A percentile compares a stretch with the other conserved stretches of the same genome.
phyloP scores from a whole-genome alignment of 2,329 filamentous ascomycete species.

The Phialophora verrucosa region DNA sequence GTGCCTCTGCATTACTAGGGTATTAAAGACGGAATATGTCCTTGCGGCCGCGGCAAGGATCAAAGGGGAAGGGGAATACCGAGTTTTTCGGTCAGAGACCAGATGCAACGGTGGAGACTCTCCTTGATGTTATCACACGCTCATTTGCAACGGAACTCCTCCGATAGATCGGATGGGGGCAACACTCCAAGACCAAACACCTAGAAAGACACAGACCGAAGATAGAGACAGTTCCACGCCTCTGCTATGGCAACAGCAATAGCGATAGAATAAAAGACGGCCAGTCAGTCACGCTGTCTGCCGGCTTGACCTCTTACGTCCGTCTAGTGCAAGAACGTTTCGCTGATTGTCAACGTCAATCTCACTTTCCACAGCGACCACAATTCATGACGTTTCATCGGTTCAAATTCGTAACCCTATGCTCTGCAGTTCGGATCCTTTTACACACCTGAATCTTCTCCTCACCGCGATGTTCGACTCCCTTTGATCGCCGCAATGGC shows the following conservation, averaged over 20 bases:
- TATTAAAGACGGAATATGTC: constrained; percentile 42
- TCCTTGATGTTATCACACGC: constrained; percentile 4
- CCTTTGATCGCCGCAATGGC: constrained; percentile 53
- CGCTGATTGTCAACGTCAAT: background rate
- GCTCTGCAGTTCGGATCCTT: background rate
- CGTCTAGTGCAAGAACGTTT: background rate
- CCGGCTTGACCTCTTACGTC: background rate
- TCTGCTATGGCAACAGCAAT: background rate
- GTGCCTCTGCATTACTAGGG: constrained; percentile 74
- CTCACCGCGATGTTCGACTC: constrained; percentile 41
- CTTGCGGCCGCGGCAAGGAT: background rate
- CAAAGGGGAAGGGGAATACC: background rate
- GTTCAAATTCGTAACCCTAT: background rate
- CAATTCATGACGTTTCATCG: background rate
- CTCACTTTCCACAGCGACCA: background rate
- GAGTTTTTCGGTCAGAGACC: background rate
- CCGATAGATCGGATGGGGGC: background rate
- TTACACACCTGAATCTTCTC: background rate
- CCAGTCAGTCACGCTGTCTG: background rate
- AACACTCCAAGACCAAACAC: background rate
- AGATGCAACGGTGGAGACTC: background rate
- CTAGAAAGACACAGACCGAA: background rate
- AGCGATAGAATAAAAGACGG: background rate
- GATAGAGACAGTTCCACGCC: background rate
- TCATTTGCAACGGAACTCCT: background rate